Evolutionary conservation across 345 rosid genomes (phyloP), one percentile per base, ranked within the genome.

Genomic region (Schrenkiella parvula): DNA sequence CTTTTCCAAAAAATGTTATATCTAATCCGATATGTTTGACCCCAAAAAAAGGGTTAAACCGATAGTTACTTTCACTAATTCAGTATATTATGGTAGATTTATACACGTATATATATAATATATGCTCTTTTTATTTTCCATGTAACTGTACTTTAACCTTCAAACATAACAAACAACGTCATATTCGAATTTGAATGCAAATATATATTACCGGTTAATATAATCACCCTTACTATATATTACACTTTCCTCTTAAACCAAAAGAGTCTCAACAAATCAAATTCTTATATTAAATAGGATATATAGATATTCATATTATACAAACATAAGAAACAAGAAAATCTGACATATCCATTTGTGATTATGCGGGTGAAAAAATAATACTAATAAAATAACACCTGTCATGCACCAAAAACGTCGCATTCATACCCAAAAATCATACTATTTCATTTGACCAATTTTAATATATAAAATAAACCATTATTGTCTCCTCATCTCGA

Each of bases 371-470:
- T 69, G 51, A 59, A 68, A 22, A 48, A 22, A 44, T 47, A 28
- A 42, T 50, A 71, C 1, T 21, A 54, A 52, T 44, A 35, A 43
- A 23, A 42, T 63, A 57, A 71, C 50, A 77, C 56, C 80, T 77
- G 80, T 71, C 80, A 71, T 48, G 69, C 80, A 77, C 77, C 72
- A 47, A 70, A 75, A 63, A 70, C 28, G 66, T 76, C 75, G 22
- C 66, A 76, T 37, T 74, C 73, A 65, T 41, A 58, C 73, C 59
- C 23, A 59, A 29, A 74, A 57, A 50, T 6, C 46, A 52, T 68
- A 47, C 34, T 62, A 69, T 37, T 54, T 69, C 23, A 57, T 64
- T 70, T 76, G 80, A 76, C 80, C 75, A 37, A 21, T 19, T 64
- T 3, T 8, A 22, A 4, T n/a, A 53, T 46, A 32, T 55, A 28